phyloP scores from a whole-genome alignment of 768 basidiomycete genomes.

The Panaeolus papilionaceus region DNA sequence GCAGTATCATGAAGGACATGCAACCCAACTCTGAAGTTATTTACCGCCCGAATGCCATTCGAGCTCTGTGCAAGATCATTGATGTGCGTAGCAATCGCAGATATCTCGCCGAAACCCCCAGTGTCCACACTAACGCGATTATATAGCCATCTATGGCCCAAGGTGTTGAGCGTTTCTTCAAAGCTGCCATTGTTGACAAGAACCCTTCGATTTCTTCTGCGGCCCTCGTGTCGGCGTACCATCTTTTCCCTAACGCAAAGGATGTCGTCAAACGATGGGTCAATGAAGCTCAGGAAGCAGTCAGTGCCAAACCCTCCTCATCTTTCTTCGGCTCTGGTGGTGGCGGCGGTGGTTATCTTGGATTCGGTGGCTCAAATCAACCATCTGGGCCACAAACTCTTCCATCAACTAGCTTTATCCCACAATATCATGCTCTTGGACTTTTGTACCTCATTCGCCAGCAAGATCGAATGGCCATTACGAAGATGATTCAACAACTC shows the following conservation, averaged over 20 bases:
- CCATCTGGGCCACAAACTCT: constrained; percentile 74
- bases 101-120: constrained; percentile 8
- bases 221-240: constrained; percentile 96
- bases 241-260: constrained; percentile 91
- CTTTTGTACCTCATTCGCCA: constrained; percentile 93
- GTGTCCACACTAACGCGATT: constrained; percentile 18
- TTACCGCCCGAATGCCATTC: constrained; percentile 96
- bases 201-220: constrained; percentile 96
- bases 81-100: constrained; percentile 69
- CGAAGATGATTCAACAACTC: constrained; percentile 99
- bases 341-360: constrained; percentile 68
- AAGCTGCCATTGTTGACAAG: constrained; percentile 97
- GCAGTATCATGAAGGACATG: constrained; percentile 99
- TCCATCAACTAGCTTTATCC: constrained; percentile 89
- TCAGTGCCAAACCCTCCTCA: constrained; percentile 82
- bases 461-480: constrained; percentile 98
- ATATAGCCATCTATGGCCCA: constrained; percentile 97
- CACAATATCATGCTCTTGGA: constrained; percentile 97
- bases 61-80: constrained; percentile 94
- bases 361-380: constrained; percentile 63
- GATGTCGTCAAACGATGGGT: constrained; percentile 99
- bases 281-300: constrained; percentile 98
- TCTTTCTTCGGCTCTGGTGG: constrained; percentile 66
- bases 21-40: constrained; percentile 99
- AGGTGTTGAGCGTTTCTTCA: constrained; percentile 99